Evolutionary conservation across 176 grass and related monocot genomes (phyloP).

Genomic region (Alopecurus myosuroides): DNA sequence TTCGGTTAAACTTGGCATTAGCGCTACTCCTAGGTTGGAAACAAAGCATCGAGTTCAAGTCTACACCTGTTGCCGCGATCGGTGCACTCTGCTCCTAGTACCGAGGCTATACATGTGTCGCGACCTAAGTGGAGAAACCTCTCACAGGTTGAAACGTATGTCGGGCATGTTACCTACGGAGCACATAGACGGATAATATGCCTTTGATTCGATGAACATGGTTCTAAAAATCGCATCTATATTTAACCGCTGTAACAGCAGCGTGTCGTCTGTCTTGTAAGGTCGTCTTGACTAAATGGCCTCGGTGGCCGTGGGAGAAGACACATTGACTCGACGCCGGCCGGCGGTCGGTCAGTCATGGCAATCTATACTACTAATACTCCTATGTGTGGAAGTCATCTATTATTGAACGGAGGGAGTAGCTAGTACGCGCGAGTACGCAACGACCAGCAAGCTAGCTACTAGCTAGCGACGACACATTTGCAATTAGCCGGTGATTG

Average conservation of each 20-base stretch:
- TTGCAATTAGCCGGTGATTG: not conserved
- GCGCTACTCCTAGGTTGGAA: not conserved
- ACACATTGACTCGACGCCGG: not conserved
- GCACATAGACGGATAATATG: not conserved
- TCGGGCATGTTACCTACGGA: not conserved
- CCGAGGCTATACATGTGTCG: conserved; percentile 16
- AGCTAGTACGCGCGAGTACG: conserved; percentile 18
- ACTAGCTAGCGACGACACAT: no score
- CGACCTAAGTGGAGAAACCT: not conserved
- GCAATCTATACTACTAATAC: no score
- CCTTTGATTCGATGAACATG: not conserved
- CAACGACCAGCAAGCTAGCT: not conserved
- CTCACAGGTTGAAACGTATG: not conserved
- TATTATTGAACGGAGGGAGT: no score
- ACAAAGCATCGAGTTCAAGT: conserved; percentile 23
- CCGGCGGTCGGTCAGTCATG: conserved; percentile 8
- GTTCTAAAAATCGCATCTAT: not conserved
- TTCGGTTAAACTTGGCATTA: conserved; percentile 38
- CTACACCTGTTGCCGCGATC: conserved; percentile 18
- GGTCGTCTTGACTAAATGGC: conserved; percentile 8
- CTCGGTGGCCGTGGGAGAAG: not conserved
- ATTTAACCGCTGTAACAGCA: no score
- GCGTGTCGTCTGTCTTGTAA: no score
- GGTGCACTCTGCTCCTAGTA: no score
- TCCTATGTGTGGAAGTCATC: no score